These are phyloP conservation scores for Asclepias syriaca DNA, from an alignment of 257 asterid species.

Conservation along the genomic window DNA sequence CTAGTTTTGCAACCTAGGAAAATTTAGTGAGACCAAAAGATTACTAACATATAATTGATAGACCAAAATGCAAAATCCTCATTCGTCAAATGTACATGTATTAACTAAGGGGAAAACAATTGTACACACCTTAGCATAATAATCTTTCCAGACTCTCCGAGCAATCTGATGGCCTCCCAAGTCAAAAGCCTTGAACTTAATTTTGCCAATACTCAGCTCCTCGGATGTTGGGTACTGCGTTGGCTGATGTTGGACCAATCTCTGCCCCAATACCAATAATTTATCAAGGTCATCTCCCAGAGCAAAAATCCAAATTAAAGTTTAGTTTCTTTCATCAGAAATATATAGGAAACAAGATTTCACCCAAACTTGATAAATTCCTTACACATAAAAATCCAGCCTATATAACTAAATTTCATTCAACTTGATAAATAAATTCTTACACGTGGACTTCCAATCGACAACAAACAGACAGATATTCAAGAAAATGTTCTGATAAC, in stretches of 20 bases:
- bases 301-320: background rate
- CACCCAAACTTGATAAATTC: background rate
- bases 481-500: background rate
- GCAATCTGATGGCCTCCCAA: constrained; percentile 96
- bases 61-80: background rate
- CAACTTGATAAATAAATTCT: background rate
- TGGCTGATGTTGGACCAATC: constrained; percentile 90
- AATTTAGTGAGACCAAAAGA: background rate
- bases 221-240: constrained; percentile 87
- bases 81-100: background rate
- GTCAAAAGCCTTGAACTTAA: constrained; percentile 89
- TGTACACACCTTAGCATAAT: constrained; percentile 68
- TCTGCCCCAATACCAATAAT: constrained; percentile 42
- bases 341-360: background rate
- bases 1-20: background rate
- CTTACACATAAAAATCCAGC: background rate
- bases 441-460: background rate
- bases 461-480: background rate
- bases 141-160: constrained; percentile 91
- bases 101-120: background rate
- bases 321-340: background rate
- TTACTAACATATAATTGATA: background rate
- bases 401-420: background rate
- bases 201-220: constrained; percentile 86
- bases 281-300: constrained; percentile 1